phyloP scores from a whole-genome alignment of 306 rosid genomes.

The Vicia sativa region DNA sequence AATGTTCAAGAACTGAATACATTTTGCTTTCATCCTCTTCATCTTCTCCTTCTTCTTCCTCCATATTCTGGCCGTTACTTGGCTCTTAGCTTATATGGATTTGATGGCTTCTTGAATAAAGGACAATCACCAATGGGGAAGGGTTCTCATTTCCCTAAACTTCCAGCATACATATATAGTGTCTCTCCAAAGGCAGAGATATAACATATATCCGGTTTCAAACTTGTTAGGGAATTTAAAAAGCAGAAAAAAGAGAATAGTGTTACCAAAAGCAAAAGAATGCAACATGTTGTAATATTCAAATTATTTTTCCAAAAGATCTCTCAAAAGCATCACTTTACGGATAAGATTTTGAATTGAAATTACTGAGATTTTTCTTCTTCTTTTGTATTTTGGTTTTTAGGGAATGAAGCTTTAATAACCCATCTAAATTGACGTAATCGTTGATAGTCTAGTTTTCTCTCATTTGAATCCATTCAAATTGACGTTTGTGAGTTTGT shows the following conservation, averaged over 20 bases:
- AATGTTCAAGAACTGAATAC: slow-evolving; percentile 13
- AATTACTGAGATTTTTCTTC: no score
- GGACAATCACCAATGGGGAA: not conserved
- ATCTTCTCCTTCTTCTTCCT: slow-evolving; percentile 53
- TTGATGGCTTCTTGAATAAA: slow-evolving; percentile 22
- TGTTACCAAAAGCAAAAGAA: slow-evolving; percentile 41
- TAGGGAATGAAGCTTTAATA: no score
- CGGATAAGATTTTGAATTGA: not conserved
- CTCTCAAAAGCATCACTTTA: slow-evolving; percentile 39
- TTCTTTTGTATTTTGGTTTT: no score
- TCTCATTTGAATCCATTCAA: no score
- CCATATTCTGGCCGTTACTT: slow-evolving; percentile 40
- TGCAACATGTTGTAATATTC: slow-evolving; percentile 26
- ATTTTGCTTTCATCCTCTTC: slow-evolving; percentile 38
- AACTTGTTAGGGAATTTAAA: slow-evolving; percentile 12
- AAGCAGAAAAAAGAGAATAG: slow-evolving; percentile 48
- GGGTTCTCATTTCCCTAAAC: slow-evolving; percentile 13
- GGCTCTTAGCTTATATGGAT: slow-evolving; percentile 11
- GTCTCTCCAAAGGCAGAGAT: slow-evolving; percentile 24
- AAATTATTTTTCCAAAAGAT: slow-evolving; percentile 31
- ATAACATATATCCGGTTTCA: slow-evolving; percentile 29
- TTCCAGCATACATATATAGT: slow-evolving; percentile 36
- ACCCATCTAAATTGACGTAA: no score
- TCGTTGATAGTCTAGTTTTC: no score
- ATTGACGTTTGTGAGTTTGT: no score